These are phyloP conservation scores for Penicillium decumbens DNA, from an alignment of 2,329 filamentous ascomycete genomes.

Conservation along the genomic window DNA sequence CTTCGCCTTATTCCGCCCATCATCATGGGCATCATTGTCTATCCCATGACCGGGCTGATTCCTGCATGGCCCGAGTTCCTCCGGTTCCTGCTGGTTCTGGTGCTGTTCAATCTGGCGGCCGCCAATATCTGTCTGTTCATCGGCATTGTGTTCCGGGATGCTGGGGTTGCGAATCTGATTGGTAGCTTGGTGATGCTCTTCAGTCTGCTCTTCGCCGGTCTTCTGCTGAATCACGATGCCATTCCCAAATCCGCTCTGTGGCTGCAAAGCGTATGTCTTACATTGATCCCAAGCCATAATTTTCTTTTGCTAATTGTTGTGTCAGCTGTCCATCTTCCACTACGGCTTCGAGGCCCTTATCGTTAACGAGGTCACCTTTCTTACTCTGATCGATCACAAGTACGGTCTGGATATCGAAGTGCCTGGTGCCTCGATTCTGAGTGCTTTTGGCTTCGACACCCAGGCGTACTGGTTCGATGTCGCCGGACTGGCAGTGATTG, in stretches of 20 bases:
- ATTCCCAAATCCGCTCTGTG: slow-evolving; percentile 81
- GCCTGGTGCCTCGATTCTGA: slow-evolving; percentile 87
- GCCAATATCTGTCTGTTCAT: slow-evolving; percentile 93
- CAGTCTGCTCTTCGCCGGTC: slow-evolving; percentile 86
- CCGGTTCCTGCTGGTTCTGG: slow-evolving; percentile 84
- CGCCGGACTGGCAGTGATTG: slow-evolving; percentile 74
- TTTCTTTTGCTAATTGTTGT: slow-evolving; percentile 27
- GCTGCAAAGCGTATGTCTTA: slow-evolving; percentile 68
- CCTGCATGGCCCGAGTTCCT: slow-evolving; percentile 78
- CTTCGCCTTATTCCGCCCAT: slow-evolving; percentile 91
- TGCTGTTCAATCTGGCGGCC: slow-evolving; percentile 93
- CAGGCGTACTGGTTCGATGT: slow-evolving; percentile 80
- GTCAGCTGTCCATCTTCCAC: slow-evolving; percentile 86
- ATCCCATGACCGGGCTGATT: slow-evolving; percentile 94
- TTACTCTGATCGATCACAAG: slow-evolving; percentile 88
- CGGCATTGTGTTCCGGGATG: slow-evolving; percentile 89
- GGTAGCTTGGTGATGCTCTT: slow-evolving; percentile 97
- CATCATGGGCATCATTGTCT: slow-evolving; percentile 91
- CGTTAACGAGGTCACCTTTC: slow-evolving; percentile 89
- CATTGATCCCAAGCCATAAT: not conserved
- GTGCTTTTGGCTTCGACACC: slow-evolving; percentile 90
- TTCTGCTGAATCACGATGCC: slow-evolving; percentile 89
- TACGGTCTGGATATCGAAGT: slow-evolving; percentile 96
- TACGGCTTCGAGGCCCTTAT: slow-evolving; percentile 95
- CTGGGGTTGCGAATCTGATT: slow-evolving; percentile 85